Base-by-base conservation (phyloP, 1,284 basidiomycete species). In the Acaromyces ingoldii region DNA sequence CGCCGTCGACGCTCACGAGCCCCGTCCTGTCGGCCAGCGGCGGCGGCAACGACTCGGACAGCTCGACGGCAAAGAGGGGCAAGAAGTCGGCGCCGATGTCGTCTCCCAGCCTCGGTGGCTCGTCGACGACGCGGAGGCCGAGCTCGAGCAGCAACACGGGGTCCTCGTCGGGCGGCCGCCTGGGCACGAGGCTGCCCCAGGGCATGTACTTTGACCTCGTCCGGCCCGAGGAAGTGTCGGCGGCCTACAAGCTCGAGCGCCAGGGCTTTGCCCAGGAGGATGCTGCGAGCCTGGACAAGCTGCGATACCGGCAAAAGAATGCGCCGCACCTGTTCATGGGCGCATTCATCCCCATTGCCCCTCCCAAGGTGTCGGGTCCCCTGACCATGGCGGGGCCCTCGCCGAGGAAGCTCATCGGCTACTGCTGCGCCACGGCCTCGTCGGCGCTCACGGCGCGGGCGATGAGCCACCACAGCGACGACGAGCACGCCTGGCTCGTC, bases 311-410 rank as follows among this genome's bases (percentile, higher is more conserved):
- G 3, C 65, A 72, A 34, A 60, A 58, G 0, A 49, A 54, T 7
- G 72, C 72, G 7, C 69, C 71, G 0, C 65, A 74, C 42, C 60
- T 74, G 17, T 70, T 72, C 38, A 31, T 73, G 0, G 72, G 72
- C 19, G 65, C 65, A 2, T 74, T 68, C 33, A 44, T 72, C 3
- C 57, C 62, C 24, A 17, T 60, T 41, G 60, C 68, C 1, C 62
- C 57, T 6, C 68, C 68, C 7, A 73, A 66, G 40, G 65, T 69
- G 5, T 66, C 71, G 1, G 70, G 70, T 3, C 70, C 70, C 1
- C 53, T 73, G 11, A 62, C 60, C 9, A 58, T 68, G 4, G 45
- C 54, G 2, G 50, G 45, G 17, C 43, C 53, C 4, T 48, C 57
- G 6, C 56, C 64, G 3, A 57, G 72, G 33, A 63, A 56, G 21